phyloP scores from a whole-genome alignment of 176 grass and related monocot species.

The Ensete glaucum region DNA sequence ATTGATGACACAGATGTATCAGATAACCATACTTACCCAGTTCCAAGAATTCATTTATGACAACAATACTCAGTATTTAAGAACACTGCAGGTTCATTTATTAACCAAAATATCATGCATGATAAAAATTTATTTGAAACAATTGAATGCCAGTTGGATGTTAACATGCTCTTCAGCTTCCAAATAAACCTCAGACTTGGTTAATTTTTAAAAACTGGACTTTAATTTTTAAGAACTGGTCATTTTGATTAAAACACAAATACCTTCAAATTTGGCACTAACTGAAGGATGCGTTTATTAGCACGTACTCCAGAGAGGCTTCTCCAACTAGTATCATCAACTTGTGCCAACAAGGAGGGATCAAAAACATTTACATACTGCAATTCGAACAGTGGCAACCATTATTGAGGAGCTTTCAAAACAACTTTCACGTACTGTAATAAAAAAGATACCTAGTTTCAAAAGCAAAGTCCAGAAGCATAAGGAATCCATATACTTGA shows the following conservation, averaged over 20 bases:
- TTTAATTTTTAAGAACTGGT: background rate
- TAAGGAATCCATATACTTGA: background rate
- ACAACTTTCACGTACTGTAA: background rate
- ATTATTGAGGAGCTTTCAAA: conserved; percentile 6
- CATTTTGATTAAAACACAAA: too few relatives aligned
- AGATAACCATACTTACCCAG: too few relatives aligned
- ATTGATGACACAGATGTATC: too few relatives aligned
- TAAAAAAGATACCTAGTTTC: background rate
- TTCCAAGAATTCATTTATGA: too few relatives aligned
- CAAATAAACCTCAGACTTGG: background rate
- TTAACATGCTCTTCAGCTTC: background rate
- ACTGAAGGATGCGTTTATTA: conserved; percentile 51
- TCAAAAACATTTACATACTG: conserved; percentile 45
- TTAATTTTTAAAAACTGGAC: too few relatives aligned
- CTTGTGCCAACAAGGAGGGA: conserved; percentile 20
- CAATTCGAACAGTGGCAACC: background rate
- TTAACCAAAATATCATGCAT: too few relatives aligned
- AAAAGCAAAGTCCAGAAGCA: background rate
- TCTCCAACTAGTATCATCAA: conserved; percentile 47
- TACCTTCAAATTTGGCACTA: conserved; percentile 59
- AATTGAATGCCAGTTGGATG: too few relatives aligned
- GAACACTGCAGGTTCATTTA: too few relatives aligned
- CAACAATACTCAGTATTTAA: too few relatives aligned
- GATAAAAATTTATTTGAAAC: too few relatives aligned
- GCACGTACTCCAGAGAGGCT: conserved; percentile 64